phyloP scores from a whole-genome alignment of 2,329 filamentous ascomycete species.

The Colletotrichum sp. region DNA sequence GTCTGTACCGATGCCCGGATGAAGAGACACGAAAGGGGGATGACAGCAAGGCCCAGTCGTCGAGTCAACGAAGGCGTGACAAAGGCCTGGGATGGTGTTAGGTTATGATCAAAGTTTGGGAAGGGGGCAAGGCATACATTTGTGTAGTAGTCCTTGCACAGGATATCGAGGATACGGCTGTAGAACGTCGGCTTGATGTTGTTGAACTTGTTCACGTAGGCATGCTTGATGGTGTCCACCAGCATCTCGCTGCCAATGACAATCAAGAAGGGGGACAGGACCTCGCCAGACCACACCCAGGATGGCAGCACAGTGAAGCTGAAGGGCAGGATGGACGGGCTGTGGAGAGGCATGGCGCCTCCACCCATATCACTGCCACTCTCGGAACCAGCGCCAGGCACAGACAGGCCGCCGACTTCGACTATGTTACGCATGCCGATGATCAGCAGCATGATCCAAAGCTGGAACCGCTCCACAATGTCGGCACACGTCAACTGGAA shows the following conservation, averaged over 20 bases:
- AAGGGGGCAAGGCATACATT: conserved; percentile 62
- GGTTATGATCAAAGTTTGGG: background rate
- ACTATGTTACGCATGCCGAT: conserved; percentile 96
- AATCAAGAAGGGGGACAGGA: conserved; percentile 90
- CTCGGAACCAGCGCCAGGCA: conserved; percentile 59
- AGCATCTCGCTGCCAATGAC: conserved; percentile 96
- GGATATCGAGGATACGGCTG: conserved; percentile 85
- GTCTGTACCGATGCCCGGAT: conserved; percentile 94
- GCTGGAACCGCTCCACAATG: conserved; percentile 94
- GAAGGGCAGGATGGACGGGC: conserved; percentile 80
- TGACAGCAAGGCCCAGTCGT: conserved; percentile 86
- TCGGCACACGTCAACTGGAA: conserved; percentile 98
- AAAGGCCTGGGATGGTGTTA: conserved; percentile 68
- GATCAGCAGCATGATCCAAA: conserved; percentile 97
- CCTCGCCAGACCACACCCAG: conserved; percentile 79
- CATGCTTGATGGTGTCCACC: conserved; percentile 96
- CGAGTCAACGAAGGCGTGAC: conserved; percentile 88
- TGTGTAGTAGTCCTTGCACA: conserved; percentile 98
- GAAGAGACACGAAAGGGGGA: conserved; percentile 93
- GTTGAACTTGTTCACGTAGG: conserved; percentile 98
- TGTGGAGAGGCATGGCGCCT: conserved; percentile 65
- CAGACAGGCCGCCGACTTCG: conserved; percentile 85
- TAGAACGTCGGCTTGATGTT: conserved; percentile 93
- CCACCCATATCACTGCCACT: conserved; percentile 53
- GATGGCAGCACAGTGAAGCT: conserved; percentile 90